Conservation (phyloP, 208 protist species). For the Trypanosoma conorhini region DNA sequence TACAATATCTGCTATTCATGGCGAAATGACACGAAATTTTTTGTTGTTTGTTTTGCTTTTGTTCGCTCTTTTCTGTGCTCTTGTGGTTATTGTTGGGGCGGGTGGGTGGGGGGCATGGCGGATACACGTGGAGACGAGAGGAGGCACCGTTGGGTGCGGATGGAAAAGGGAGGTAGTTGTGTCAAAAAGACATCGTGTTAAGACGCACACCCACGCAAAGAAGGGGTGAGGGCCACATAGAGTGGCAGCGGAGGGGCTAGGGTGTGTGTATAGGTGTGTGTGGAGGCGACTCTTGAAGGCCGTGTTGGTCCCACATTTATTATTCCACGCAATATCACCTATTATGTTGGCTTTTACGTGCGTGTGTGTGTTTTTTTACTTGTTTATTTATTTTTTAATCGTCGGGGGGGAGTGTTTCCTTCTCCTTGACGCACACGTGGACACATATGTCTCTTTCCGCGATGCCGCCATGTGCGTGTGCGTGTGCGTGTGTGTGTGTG, state of each 20-base stretch:
- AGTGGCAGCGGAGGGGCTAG: too few relatives aligned
- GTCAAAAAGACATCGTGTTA: not conserved
- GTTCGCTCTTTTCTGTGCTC: too few relatives aligned
- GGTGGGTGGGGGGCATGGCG: too few relatives aligned
- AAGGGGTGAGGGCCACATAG: too few relatives aligned
- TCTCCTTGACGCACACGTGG: too few relatives aligned
- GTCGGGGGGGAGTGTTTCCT: not conserved
- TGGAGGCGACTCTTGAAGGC: too few relatives aligned
- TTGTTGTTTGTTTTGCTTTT: not conserved
- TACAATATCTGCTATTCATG: slow-evolving; percentile 79
- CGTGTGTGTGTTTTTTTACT: not conserved
- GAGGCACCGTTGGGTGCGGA: not conserved
- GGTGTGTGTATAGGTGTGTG: not conserved
- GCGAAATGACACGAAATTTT: slow-evolving; percentile 22
- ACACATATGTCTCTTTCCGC: too few relatives aligned
- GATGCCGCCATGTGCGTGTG: too few relatives aligned
- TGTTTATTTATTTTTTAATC: slow-evolving; percentile 7
- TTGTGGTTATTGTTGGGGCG: not conserved
- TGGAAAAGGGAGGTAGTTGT: not conserved
- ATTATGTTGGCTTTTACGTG: too few relatives aligned
- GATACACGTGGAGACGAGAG: not conserved
- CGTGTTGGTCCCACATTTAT: too few relatives aligned
- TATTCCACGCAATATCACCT: too few relatives aligned
- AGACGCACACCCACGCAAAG: not conserved
- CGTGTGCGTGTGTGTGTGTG: too few relatives aligned